Evolutionary conservation across 768 basidiomycete species (phyloP).

Genomic region (Psilocybe cubensis): DNA sequence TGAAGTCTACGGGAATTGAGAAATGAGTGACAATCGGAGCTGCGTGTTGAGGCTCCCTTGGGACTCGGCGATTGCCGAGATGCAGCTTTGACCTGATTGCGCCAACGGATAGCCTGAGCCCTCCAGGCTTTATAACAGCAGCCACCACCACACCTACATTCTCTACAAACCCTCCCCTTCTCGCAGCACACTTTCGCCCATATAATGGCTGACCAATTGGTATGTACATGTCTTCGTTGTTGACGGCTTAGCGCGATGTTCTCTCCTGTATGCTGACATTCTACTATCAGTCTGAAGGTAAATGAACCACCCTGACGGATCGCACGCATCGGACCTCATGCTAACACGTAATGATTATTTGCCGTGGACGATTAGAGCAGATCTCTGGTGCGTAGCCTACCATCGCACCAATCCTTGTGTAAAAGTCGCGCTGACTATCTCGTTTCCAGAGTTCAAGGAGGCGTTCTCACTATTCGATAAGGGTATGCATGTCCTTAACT

Average conservation of each 20-base stretch:
- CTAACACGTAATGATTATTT: slow-evolving; percentile 5
- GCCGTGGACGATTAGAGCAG: slow-evolving; percentile 62
- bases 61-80: slow-evolving; percentile 18
- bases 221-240: slow-evolving; percentile 31
- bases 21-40: not conserved
- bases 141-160: slow-evolving; percentile 9
- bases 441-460: slow-evolving; percentile 85
- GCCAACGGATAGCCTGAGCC: slow-evolving; percentile 4
- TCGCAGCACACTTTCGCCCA: slow-evolving; percentile 2
- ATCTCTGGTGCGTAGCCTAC: slow-evolving; percentile 69
- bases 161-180: slow-evolving; percentile 6
- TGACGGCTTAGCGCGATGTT: slow-evolving; percentile 1
- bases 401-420: not conserved
- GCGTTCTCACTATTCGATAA: slow-evolving; percentile 98
- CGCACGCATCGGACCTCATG: slow-evolving; percentile 9
- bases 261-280: slow-evolving; percentile 15
- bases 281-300: slow-evolving; percentile 60
- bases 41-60: not conserved
- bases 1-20: not conserved
- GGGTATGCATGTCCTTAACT: slow-evolving; percentile 45
- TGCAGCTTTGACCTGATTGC: slow-evolving; percentile 16
- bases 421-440: slow-evolving; percentile 6
- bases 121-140: slow-evolving; percentile 9
- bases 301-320: slow-evolving; percentile 16
- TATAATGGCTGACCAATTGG: slow-evolving; percentile 62